Conservation (phyloP, 164 flowering plant species). For the Tetracentron sinense region DNA sequence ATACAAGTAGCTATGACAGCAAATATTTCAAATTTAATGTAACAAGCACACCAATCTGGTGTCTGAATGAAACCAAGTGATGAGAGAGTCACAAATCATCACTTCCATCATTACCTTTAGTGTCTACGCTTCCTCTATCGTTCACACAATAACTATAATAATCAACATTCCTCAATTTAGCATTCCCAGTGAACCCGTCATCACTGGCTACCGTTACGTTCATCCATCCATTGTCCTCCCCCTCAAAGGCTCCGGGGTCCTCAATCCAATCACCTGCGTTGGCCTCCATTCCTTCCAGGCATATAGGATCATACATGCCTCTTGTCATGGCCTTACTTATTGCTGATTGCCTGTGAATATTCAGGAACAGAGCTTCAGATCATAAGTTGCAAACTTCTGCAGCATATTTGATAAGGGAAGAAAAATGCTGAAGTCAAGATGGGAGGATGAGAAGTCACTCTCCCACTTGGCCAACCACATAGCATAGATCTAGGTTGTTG, state of each 20-base stretch:
- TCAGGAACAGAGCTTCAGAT: conserved; percentile 3
- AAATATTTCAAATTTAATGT: no score
- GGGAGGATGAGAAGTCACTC: neutral
- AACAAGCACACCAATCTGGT: no score
- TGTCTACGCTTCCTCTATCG: conserved; percentile 13
- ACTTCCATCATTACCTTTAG: conserved; percentile 8
- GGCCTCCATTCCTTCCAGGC: conserved; percentile 27
- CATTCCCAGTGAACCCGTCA: conserved; percentile 1
- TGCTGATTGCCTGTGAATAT: conserved; percentile 18
- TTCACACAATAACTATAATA: conserved; percentile 5
- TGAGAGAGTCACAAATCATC: conserved; percentile 6
- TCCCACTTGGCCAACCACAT: neutral
- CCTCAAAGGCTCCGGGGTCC: conserved; percentile 17
- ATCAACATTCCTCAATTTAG: conserved; percentile 12
- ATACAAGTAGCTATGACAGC: no score
- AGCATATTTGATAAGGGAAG: neutral
- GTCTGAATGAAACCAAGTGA: no score
- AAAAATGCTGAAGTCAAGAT: neutral
- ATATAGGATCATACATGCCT: conserved; percentile 19
- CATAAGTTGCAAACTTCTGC: neutral
- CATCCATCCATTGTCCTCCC: conserved; percentile 22
- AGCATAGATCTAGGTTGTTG: neutral
- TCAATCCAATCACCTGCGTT: conserved; percentile 28
- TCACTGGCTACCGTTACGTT: conserved; percentile 17
- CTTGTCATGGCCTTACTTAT: conserved; percentile 8